Percentiles rank a stretch among this genome's conserved stretches.
phyloP scores from a whole-genome alignment of 192 early-diverging fungal species.

The Lunasporangiospora selenospora region DNA sequence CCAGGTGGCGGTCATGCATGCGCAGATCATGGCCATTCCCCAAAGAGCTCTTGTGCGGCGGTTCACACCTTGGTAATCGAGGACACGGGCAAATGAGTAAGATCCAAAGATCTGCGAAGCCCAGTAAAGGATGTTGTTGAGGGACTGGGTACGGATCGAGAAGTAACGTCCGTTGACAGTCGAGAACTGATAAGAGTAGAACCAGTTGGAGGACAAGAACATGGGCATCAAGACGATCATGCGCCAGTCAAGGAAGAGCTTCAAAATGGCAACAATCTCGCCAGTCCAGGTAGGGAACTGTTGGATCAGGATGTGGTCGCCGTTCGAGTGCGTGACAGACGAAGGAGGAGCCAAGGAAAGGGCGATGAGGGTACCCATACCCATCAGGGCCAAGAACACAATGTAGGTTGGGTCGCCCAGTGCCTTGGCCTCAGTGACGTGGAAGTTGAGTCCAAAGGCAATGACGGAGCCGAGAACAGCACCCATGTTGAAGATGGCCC shows the following conservation, averaged over 20 bases:
- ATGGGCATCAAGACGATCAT: constrained; percentile 75
- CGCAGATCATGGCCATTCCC: constrained; percentile 56
- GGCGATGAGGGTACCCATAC: constrained; percentile 62
- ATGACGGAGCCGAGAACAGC: constrained; percentile 82
- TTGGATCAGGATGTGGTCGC: constrained; percentile 68
- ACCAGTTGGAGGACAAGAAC: constrained; percentile 80
- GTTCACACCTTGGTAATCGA: constrained; percentile 61
- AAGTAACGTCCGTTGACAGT: constrained; percentile 71
- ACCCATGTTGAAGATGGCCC: constrained; percentile 86
- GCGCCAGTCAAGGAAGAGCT: constrained; percentile 67
- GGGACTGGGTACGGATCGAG: constrained; percentile 68
- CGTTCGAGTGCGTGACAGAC: constrained; percentile 72
- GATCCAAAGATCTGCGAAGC: constrained; percentile 75
- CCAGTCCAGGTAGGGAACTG: constrained; percentile 71
- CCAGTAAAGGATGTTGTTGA: constrained; percentile 85
- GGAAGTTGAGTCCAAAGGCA: constrained; percentile 74
- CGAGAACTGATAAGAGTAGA: constrained; percentile 74
- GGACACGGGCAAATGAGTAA: constrained; percentile 66
- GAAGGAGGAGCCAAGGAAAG: constrained; percentile 62
- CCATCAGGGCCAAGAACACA: constrained; percentile 75
- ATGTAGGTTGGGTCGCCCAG: constrained; percentile 78
- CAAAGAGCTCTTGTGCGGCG: constrained; percentile 71
- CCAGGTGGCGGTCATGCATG: constrained; percentile 68
- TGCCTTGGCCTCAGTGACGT: constrained; percentile 47
- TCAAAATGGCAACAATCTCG: constrained; percentile 59